Conservation (phyloP, 352 stramenopile species). For the Poterioochromonas sp. region DNA sequence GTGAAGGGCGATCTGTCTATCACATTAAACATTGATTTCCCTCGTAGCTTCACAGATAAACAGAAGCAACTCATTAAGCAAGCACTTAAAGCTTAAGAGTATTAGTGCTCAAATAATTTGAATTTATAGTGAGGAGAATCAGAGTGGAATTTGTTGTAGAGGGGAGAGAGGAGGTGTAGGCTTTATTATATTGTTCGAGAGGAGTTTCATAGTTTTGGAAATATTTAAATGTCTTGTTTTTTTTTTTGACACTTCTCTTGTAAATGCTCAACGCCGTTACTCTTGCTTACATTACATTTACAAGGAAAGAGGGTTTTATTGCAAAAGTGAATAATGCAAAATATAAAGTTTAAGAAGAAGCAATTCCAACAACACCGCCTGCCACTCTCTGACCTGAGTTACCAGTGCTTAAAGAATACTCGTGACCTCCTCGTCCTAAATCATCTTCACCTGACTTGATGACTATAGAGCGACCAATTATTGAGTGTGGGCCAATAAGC, state of each 20-base stretch:
- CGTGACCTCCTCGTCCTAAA: slow-evolving; percentile 86
- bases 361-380: slow-evolving; percentile 81
- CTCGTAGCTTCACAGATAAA: slow-evolving; percentile 58
- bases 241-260: too few relatives aligned
- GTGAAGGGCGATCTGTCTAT: slow-evolving; percentile 63
- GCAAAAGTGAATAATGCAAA: too few relatives aligned
- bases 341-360: slow-evolving; percentile 43
- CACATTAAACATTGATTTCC: slow-evolving; percentile 76
- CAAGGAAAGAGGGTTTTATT: too few relatives aligned
- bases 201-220: too few relatives aligned
- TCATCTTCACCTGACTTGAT: slow-evolving; percentile 90
- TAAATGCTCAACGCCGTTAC: too few relatives aligned
- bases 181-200: too few relatives aligned
- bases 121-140: too few relatives aligned
- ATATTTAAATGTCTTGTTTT: too few relatives aligned
- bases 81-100: background rate
- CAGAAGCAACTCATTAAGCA: slow-evolving; percentile 56
- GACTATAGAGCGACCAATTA: slow-evolving; percentile 90
- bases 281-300: too few relatives aligned
- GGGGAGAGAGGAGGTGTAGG: too few relatives aligned
- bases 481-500: slow-evolving; percentile 91
- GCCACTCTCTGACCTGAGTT: slow-evolving; percentile 83
- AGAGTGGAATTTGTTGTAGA: too few relatives aligned
- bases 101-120: too few relatives aligned
- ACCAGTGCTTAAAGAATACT: slow-evolving; percentile 87